Evolutionary conservation across 768 basidiomycete species (phyloP), one percentile per base, ranked within the genome.

Genomic region (Ramaria sp.): DNA sequence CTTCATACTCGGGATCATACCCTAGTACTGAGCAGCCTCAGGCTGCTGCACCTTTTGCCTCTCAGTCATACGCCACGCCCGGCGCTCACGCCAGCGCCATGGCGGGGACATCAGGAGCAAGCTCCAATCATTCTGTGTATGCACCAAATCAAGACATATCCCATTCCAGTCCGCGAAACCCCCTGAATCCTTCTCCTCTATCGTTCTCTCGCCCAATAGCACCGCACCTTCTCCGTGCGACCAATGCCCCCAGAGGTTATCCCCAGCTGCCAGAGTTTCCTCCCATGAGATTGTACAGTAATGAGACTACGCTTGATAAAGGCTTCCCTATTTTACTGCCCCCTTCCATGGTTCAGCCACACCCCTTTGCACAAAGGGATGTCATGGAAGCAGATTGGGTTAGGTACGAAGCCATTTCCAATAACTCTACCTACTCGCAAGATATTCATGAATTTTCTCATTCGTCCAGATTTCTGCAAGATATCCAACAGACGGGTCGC

Each of bases 361-460:
- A 81, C 60, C 78, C 78, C 24, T 81, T 81, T 60, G 59, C 62
- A 22, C 65, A 71, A 45, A 74, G 77, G 61, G 78, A 81, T 59
- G 63, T 81, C 3, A 58, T 52, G 0, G 72, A 79, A 62, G 66
- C 62, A 16, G 79, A 81, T 61, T 81, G 79, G 79, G 60, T 64
- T 38, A 66, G 68, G 71, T 34, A 13, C 8, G 32, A 34, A 34
- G 8, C 32, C 8, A 34, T 13, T 9, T 32, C n/a, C n/a, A n/a
- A 32, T 34, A 34, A 34, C 2, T 34, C 8, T 34, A 34, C 7
- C 7, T 2, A 9, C 32, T 34, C 32, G n/a, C n/a, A 9, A 34
- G 32, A 9, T 75, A 44, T 61, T 58, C 24, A 34, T 18, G 18
- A 39, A 20, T 43, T 16, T 28, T 32, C 39, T 42, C 2, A 41